Conservation (phyloP, 2,329 filamentous ascomycete genomes). For the Phyllosticta capitalensis region DNA sequence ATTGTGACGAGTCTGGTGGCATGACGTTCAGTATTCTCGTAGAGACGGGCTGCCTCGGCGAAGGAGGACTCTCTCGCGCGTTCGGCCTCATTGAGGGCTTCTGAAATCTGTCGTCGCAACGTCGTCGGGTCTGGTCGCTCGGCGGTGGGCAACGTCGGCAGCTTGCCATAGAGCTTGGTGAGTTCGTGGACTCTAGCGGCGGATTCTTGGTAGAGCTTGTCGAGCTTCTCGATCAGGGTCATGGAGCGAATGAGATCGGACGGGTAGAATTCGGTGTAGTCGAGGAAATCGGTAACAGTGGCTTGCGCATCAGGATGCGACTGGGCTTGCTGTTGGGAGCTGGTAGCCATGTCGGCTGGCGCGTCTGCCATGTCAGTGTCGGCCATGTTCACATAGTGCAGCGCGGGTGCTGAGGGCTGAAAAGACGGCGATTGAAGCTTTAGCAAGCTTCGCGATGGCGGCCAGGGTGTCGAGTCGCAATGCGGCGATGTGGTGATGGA, state of each 20-base stretch:
- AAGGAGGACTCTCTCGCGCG: constrained; percentile 46
- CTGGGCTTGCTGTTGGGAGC: constrained; percentile 28
- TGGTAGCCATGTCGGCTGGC: constrained; percentile 18
- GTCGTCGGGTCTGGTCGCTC: constrained; percentile 42
- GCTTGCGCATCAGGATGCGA: constrained; percentile 56
- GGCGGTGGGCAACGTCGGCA: constrained; percentile 41
- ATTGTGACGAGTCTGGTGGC: constrained; percentile 49
- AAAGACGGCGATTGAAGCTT: background rate
- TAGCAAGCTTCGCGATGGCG: background rate
- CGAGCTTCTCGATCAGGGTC: constrained; percentile 48
- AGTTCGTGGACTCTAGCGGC: constrained; percentile 39
- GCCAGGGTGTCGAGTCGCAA: background rate
- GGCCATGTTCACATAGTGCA: background rate
- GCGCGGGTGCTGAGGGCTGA: background rate
- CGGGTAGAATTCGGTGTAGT: constrained; percentile 61
- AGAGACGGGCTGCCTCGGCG: constrained; percentile 47
- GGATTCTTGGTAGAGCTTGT: constrained; percentile 33
- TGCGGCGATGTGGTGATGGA: too few relatives aligned
- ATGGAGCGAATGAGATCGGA: constrained; percentile 55
- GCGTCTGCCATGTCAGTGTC: constrained; percentile 7
- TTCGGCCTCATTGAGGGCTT: constrained; percentile 44
- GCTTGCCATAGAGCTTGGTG: constrained; percentile 37
- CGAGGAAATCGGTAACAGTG: constrained; percentile 57
- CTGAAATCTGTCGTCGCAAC: constrained; percentile 48
- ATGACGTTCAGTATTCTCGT: constrained; percentile 49